These are phyloP conservation scores for Candida sanyiensis DNA, from an alignment of 805 yeast species.

Conservation along the genomic window DNA sequence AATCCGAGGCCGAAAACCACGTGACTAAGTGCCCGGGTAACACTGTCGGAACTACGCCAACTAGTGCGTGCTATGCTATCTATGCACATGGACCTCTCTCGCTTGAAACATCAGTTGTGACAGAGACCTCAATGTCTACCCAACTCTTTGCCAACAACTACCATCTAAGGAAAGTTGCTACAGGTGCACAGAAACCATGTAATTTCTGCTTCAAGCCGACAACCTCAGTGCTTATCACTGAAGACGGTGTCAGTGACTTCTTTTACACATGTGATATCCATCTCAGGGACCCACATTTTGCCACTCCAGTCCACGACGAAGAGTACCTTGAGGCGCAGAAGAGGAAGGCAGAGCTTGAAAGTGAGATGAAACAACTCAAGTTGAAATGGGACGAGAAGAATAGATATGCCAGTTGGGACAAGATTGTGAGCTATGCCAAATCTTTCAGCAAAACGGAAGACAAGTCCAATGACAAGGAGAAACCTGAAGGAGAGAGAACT, in stretches of 20 bases:
- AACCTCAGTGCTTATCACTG: slow-evolving; percentile 21
- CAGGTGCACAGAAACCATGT: slow-evolving; percentile 19
- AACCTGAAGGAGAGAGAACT: slow-evolving; percentile 13
- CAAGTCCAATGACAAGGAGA: slow-evolving; percentile 12
- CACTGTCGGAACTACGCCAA: too few relatives aligned
- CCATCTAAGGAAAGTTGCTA: slow-evolving; percentile 23
- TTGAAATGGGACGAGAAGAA: slow-evolving; percentile 26
- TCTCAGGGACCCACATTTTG: slow-evolving; percentile 21
- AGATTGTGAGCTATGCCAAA: slow-evolving; percentile 18
- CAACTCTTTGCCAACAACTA: slow-evolving; percentile 18
- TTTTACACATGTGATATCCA: slow-evolving; percentile 25
- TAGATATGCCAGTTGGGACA: slow-evolving; percentile 24
- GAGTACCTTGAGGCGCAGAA: slow-evolving; percentile 19
- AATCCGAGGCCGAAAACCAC: too few relatives aligned
- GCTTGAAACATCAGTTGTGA: not conserved
- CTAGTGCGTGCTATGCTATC: too few relatives aligned
- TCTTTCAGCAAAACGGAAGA: slow-evolving; percentile 14
- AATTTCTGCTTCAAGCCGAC: slow-evolving; percentile 26
- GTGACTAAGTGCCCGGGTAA: too few relatives aligned
- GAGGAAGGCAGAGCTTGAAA: slow-evolving; percentile 18
- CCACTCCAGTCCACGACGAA: slow-evolving; percentile 18
- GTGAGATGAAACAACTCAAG: slow-evolving; percentile 18
- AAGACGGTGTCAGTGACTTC: slow-evolving; percentile 17
- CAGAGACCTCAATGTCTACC: too few relatives aligned
- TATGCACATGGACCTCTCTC: too few relatives aligned